Conservation (phyloP, 768 basidiomycete species). For the Panaeolus cyanescens region DNA sequence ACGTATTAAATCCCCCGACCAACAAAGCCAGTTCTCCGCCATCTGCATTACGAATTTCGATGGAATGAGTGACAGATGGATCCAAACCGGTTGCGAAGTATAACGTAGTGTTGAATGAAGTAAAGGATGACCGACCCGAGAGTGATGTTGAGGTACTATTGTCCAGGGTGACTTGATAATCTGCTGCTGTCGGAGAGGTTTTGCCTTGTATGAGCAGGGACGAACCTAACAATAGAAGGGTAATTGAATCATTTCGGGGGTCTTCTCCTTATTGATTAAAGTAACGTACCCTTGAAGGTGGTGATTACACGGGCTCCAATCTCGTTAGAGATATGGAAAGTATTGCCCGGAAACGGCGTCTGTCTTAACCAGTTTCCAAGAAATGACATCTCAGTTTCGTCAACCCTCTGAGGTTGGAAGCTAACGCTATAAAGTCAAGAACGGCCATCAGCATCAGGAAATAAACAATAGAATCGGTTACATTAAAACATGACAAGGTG, state of each 20-base stretch:
- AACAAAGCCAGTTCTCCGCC: slow-evolving; percentile 50
- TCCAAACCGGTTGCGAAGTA: slow-evolving; percentile 68
- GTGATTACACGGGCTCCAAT: slow-evolving; percentile 47
- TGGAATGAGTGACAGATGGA: slow-evolving; percentile 43
- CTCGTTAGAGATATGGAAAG: slow-evolving; percentile 30
- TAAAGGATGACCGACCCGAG: slow-evolving; percentile 56
- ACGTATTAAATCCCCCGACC: slow-evolving; percentile 52
- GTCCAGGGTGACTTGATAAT: slow-evolving; percentile 53
- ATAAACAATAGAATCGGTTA: slow-evolving; percentile 4
- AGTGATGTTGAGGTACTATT: slow-evolving; percentile 40
- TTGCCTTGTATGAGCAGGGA: slow-evolving; percentile 62
- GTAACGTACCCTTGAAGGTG: slow-evolving; percentile 48
- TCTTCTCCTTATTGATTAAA: neutral
- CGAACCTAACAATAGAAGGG: slow-evolving; percentile 44
- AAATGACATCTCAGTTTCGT: slow-evolving; percentile 51
- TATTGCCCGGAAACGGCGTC: slow-evolving; percentile 22
- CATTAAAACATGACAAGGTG: too few species aligned
- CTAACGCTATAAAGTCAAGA: slow-evolving; percentile 27
- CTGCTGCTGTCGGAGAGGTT: slow-evolving; percentile 57
- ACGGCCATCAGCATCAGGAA: slow-evolving; percentile 5
- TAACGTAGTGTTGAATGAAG: slow-evolving; percentile 51
- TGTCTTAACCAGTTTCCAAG: slow-evolving; percentile 55
- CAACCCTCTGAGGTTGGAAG: slow-evolving; percentile 35
- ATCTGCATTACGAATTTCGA: slow-evolving; percentile 60
- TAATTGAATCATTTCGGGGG: neutral